Percentiles rank a stretch among this genome's conserved stretches.
Conservation (phyloP, 169 alveolate species). For the Perkinsus olseni region DNA sequence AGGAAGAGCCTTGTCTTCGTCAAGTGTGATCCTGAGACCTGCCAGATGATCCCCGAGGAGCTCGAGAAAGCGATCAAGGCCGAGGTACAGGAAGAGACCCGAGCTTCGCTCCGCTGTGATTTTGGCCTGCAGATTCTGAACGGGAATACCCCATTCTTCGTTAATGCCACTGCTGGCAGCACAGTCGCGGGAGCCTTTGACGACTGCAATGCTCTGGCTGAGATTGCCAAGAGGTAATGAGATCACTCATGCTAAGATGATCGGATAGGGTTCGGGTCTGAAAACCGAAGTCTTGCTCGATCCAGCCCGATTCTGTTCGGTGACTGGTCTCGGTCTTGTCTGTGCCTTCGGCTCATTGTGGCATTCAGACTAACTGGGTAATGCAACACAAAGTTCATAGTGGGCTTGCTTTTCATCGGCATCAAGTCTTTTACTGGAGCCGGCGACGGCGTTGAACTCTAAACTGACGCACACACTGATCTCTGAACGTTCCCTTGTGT, state of each 20-base stretch:
- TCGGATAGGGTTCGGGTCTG: no score
- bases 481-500: background rate
- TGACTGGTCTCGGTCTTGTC: no score
- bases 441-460: no score
- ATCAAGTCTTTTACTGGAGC: no score
- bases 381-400: no score
- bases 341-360: no score
- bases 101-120: conserved; percentile 2
- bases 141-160: conserved; percentile 20
- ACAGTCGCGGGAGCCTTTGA: conserved; percentile 33
- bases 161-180: conserved; percentile 26
- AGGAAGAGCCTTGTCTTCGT: background rate
- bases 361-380: no score
- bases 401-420: no score
- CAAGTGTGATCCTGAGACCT: background rate
- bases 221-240: background rate
- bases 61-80: background rate
- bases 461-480: background rate
- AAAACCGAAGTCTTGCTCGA: no score
- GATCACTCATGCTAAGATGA: no score
- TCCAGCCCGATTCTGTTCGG: no score
- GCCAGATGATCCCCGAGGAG: background rate
- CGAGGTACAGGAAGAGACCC: background rate
- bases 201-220: conserved; percentile 26
- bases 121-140: background rate